phyloP scores from a whole-genome alignment of 768 basidiomycete genomes.

The Lentinula edodes region DNA sequence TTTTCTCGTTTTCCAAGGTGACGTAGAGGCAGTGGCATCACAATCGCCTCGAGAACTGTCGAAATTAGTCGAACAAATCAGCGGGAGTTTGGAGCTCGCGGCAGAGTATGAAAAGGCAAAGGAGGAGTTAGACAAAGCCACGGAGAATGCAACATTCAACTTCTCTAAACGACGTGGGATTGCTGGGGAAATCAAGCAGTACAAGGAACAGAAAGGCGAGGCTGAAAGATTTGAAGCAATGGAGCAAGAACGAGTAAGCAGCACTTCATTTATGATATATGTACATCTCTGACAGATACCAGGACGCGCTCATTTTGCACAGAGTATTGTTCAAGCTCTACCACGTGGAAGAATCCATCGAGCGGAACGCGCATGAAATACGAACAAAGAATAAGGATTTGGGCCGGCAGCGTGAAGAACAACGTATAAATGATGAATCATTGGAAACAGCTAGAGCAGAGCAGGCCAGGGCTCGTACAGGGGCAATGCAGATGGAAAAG shows the following conservation, averaged over 20 bases:
- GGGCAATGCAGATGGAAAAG: slow-evolving; percentile 81
- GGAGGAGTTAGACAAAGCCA: slow-evolving; percentile 81
- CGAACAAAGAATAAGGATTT: slow-evolving; percentile 70
- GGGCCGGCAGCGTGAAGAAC: slow-evolving; percentile 60
- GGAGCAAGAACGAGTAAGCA: slow-evolving; percentile 63
- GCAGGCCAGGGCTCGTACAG: slow-evolving; percentile 71
- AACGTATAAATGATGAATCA: slow-evolving; percentile 62
- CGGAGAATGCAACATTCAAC: slow-evolving; percentile 91
- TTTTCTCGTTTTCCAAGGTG: slow-evolving; percentile 98
- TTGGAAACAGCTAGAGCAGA: slow-evolving; percentile 71
- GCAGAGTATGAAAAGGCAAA: slow-evolving; percentile 87
- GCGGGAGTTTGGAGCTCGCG: slow-evolving; percentile 87
- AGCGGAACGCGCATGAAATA: slow-evolving; percentile 64
- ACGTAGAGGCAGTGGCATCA: slow-evolving; percentile 95
- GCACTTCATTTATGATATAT: background rate
- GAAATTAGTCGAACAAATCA: slow-evolving; percentile 91
- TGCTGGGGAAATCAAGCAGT: slow-evolving; percentile 92
- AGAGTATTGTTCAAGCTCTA: slow-evolving; percentile 85
- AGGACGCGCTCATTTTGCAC: slow-evolving; percentile 80
- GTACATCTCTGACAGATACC: slow-evolving; percentile 3
- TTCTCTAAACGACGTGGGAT: slow-evolving; percentile 93
- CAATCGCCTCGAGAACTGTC: slow-evolving; percentile 90
- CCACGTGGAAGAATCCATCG: slow-evolving; percentile 83
- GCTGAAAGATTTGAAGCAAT: slow-evolving; percentile 83
- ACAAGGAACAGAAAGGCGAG: slow-evolving; percentile 94